Evolutionary conservation across 129 eudicot genomes (phyloP).

Genomic region (Arctium minus): DNA sequence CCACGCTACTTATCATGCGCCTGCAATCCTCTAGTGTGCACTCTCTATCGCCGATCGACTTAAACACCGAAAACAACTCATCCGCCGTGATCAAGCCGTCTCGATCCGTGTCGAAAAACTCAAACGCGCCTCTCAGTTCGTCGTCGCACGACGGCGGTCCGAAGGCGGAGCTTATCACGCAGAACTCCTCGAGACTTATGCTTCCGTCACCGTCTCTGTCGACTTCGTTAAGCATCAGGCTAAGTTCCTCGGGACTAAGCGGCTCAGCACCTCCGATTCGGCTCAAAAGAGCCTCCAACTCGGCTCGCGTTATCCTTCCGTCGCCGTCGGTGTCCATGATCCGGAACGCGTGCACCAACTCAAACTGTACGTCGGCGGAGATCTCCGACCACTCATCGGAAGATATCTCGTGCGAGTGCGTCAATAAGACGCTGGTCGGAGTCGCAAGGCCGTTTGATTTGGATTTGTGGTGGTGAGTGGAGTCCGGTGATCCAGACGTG

Average conservation of each 20-base stretch:
- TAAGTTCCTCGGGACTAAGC: constrained; percentile 48
- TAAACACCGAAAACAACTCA: constrained; percentile 57
- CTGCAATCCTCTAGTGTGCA: constrained; percentile 84
- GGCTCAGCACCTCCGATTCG: constrained; percentile 43
- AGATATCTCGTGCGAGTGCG: constrained; percentile 11
- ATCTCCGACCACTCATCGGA: constrained; percentile 33
- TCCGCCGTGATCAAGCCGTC: constrained; percentile 81
- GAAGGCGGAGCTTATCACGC: constrained; percentile 57
- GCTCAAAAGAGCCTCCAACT: constrained; percentile 40
- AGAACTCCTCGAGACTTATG: constrained; percentile 64
- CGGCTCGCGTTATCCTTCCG: constrained; percentile 50
- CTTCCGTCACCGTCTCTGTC: constrained; percentile 74
- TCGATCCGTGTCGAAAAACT: constrained; percentile 69
- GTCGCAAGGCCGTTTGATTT: constrained; percentile 34
- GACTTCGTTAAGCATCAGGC: constrained; percentile 46
- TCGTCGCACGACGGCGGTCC: constrained; percentile 50
- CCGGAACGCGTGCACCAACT: constrained; percentile 50
- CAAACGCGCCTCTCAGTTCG: constrained; percentile 61
- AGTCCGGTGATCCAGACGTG: constrained; percentile 38
- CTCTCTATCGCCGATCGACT: constrained; percentile 48
- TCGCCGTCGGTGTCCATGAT: constrained; percentile 65
- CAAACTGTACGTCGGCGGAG: constrained; percentile 24
- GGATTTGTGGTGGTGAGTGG: constrained; percentile 13
- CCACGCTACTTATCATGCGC: constrained; percentile 76
- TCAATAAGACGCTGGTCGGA: constrained; percentile 55